A percentile compares a stretch with the other conserved stretches of the same genome.
Evolutionary conservation across 495 filamentous ascomycete species (phyloP).

Genomic region (Penicillium herquei): DNA sequence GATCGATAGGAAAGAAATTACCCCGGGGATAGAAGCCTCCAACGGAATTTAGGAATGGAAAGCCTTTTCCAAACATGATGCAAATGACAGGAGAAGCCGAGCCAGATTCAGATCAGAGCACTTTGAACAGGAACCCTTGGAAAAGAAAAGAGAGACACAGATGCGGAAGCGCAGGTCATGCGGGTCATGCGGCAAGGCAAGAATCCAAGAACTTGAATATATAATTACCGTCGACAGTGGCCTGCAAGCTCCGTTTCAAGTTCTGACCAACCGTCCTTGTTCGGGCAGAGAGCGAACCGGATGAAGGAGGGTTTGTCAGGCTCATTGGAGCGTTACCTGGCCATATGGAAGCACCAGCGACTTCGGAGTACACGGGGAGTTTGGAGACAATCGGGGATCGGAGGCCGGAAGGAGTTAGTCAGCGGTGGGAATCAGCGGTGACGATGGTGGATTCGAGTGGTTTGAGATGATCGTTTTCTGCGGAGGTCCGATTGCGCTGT

Average conservation of each 20-base stretch:
- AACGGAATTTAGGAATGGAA: slow-evolving; percentile 41
- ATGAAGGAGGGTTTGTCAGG: slow-evolving; percentile 56
- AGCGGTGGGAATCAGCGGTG: neutral
- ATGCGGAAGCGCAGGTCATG: slow-evolving; percentile 8
- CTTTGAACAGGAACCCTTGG: slow-evolving; percentile 1
- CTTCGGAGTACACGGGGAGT: neutral
- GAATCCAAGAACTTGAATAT: slow-evolving; percentile 22
- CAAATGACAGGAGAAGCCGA: slow-evolving; percentile 15
- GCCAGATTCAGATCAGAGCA: slow-evolving; percentile 6
- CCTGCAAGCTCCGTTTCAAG: slow-evolving; percentile 72
- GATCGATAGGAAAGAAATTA: slow-evolving; percentile 37
- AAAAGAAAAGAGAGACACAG: slow-evolving; percentile 4
- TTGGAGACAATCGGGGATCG: neutral
- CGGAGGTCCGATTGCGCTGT: slow-evolving; percentile 3
- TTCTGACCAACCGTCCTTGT: slow-evolving; percentile 47
- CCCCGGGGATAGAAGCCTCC: slow-evolving; percentile 50
- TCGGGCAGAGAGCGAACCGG: slow-evolving; percentile 50
- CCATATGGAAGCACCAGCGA: slow-evolving; percentile 8
- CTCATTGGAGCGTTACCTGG: slow-evolving; percentile 39
- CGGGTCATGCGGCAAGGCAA: slow-evolving; percentile 12
- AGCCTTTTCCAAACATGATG: slow-evolving; percentile 45
- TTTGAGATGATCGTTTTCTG: neutral
- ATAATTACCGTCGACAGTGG: slow-evolving; percentile 74
- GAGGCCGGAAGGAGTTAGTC: slow-evolving; percentile 2
- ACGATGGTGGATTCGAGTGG: neutral